phyloP scores from a whole-genome alignment of 2,329 filamentous ascomycete genomes.

The Hirsutella minnesotensis region DNA sequence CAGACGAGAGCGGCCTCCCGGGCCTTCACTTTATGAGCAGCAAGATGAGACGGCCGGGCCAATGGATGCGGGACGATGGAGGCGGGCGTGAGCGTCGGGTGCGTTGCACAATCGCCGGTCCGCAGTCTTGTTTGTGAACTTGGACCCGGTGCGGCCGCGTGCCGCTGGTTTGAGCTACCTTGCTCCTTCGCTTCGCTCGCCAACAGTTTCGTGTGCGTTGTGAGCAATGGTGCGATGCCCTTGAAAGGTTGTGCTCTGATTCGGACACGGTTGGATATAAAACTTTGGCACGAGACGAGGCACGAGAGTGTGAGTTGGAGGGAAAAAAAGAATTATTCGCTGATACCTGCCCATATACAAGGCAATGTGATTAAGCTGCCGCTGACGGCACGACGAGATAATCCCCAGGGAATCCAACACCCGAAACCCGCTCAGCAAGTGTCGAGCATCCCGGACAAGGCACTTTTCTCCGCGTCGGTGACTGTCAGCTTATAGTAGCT shows the following conservation, averaged over 20 bases:
- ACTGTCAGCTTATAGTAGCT: slow-evolving; percentile 56
- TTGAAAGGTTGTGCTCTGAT: not conserved
- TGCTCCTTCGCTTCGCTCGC: not conserved
- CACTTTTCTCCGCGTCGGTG: slow-evolving; percentile 60
- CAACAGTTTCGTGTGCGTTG: not conserved
- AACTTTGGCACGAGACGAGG: no score
- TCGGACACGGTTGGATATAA: no score
- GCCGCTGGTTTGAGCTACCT: not conserved
- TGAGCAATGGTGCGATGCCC: no score
- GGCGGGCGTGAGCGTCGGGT: not conserved
- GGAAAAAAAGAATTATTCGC: no score
- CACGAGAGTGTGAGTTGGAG: no score
- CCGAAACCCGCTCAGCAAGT: slow-evolving; percentile 19
- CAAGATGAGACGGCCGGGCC: not conserved
- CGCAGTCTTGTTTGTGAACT: not conserved
- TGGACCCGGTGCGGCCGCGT: not conserved
- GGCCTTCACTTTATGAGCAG: not conserved
- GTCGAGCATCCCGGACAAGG: slow-evolving; percentile 36
- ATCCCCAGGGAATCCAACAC: no score
- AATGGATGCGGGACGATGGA: not conserved
- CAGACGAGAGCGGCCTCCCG: no score
- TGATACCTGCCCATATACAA: no score
- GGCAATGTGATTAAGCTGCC: no score
- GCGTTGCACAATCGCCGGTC: not conserved
- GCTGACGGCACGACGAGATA: no score